Evolutionary conservation across 495 filamentous ascomycete genomes (phyloP), one percentile per base, ranked within the genome.

Genomic region (Neurospora hispaniola): DNA sequence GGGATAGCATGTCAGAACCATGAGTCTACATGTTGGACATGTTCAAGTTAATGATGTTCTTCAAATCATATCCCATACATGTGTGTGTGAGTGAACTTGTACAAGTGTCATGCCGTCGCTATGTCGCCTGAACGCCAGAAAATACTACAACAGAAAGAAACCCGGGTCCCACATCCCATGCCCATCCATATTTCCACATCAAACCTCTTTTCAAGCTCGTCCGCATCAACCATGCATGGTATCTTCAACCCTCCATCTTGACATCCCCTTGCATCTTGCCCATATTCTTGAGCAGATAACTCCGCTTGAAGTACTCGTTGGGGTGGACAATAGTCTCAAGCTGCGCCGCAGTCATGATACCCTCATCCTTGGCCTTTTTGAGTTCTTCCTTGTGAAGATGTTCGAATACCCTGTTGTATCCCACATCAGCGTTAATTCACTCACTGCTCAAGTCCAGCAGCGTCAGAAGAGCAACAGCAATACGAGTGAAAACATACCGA

Each of bases 281-380:
- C 40, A 91, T 79, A 77, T 94, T 90, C 86, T 93, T 97, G 68
- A 98, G 81, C 76, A 96, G 76, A 81, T 92, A 98, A 78, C 93
- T 95, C 74, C 94, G 87, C 85, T 96, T 95, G 82, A 98, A 98
- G 81, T 98, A 99, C 71, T 94, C 93, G 81, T 99, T 99, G 11
- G 96, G 96, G 80, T 99, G 96, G 23, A 97, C 91, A 76, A 99
- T 98, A 2, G 94, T 98, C 82, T 98, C 96, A 42, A 96, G 85
- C 78, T 96, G 91, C 6, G 88, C 85, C n/a, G 90, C 86, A 40
- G 88, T 88, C 93, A 93, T 94, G 42, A 89, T 84, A 9, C 89
- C 89, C n/a, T 85, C 84, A 42, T 98, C 95, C 82, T 93, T 96
- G 71, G 94, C 95, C 78, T 89, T 90, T 82, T 93, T 94, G 72